Percentiles rank a stretch among this genome's conserved stretches.
phyloP scores from a whole-genome alignment of 164 flowering plant genomes.

The Dillenia suffruticosa region DNA sequence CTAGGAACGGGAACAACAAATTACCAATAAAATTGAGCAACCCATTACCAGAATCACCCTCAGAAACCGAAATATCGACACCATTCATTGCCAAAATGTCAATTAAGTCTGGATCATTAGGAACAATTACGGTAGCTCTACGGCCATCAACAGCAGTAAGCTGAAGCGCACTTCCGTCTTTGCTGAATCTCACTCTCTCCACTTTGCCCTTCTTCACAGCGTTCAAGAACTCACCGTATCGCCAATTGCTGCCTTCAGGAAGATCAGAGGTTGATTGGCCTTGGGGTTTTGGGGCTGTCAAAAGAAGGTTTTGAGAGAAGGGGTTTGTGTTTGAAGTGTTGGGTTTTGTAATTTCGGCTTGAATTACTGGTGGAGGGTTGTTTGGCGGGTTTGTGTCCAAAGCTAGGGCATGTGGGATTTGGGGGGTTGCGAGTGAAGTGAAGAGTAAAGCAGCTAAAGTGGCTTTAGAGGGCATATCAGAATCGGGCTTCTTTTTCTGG shows the following conservation, averaged over 20 bases:
- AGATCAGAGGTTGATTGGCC: constrained; percentile 51
- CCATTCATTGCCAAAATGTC: constrained; percentile 98
- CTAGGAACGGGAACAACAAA: constrained; percentile 71
- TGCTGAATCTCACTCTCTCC: constrained; percentile 87
- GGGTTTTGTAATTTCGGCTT: constrained; percentile 53
- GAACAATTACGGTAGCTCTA: constrained; percentile 74
- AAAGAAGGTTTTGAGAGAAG: constrained; percentile 51
- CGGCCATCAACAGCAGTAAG: constrained; percentile 90
- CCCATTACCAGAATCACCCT: constrained; percentile 90
- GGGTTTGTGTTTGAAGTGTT: constrained; percentile 34
- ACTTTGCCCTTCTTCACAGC: constrained; percentile 96
- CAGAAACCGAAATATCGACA: constrained; percentile 92
- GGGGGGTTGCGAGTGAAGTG: constrained; percentile 30
- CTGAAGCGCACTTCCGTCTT: constrained; percentile 83
- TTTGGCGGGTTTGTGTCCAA: constrained; percentile 16
- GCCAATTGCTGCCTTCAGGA: constrained; percentile 90
- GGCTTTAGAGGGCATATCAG: constrained; percentile 36
- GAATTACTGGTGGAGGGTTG: constrained; percentile 39
- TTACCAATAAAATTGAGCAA: constrained; percentile 72
- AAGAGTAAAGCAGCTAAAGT: constrained; percentile 63
- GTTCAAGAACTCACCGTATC: constrained; percentile 92
- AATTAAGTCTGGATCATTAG: constrained; percentile 89
- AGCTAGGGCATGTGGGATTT: constrained; percentile 57
- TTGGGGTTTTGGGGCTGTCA: constrained; percentile 73
- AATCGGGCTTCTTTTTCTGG: constrained; percentile 17